Percentiles rank a stretch among this genome's conserved stretches.
These are phyloP conservation scores for Parietaria judaica DNA, from an alignment of 306 rosid genomes.

Conservation along the genomic window DNA sequence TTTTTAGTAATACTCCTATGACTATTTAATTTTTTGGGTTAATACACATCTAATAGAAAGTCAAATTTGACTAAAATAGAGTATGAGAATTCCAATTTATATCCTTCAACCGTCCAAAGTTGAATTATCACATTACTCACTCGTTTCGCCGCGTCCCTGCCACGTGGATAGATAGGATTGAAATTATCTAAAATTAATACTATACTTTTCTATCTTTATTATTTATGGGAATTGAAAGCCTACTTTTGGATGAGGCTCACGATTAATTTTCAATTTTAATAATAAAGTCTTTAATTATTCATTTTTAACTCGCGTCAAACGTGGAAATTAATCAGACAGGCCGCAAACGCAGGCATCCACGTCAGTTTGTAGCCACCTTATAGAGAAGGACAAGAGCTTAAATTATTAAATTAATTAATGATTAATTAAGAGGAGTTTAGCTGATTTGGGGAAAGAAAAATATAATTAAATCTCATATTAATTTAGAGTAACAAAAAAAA, in stretches of 20 bases:
- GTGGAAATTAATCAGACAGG: background rate
- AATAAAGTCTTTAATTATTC: background rate
- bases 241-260: background rate
- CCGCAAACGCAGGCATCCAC: background rate
- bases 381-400: background rate
- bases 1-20: too few species aligned
- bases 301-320: background rate
- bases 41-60: too few species aligned
- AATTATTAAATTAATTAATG: background rate
- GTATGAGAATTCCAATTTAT: background rate
- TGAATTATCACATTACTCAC: background rate
- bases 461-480: too few species aligned
- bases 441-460: background rate
- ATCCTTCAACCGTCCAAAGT: conserved; percentile 1
- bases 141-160: conserved; percentile 15
- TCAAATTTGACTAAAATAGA: too few species aligned
- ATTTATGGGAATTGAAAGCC: background rate
- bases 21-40: too few species aligned
- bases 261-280: background rate
- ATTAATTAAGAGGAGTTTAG: background rate
- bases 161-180: conserved; percentile 9
- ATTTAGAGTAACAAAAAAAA: background rate
- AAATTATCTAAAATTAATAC: too few species aligned
- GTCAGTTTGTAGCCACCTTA: conserved; percentile 3
- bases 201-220: background rate